Evolutionary conservation across 2,329 filamentous ascomycete species (phyloP).

Genomic region (Ilyonectria mors-panacis): DNA sequence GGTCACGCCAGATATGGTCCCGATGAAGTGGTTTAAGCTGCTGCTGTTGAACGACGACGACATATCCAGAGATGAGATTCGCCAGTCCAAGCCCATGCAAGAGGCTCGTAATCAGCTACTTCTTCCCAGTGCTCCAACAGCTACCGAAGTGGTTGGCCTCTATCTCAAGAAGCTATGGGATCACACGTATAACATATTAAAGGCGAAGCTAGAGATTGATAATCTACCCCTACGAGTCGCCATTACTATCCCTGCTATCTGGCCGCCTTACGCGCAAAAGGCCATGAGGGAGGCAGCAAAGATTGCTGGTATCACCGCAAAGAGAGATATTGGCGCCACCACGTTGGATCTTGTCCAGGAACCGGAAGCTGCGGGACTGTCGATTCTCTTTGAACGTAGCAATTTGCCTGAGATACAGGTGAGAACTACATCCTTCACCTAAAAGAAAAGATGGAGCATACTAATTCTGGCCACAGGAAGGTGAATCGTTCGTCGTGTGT

Average conservation of each 20-base stretch:
- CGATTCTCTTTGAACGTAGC: conserved; percentile 10
- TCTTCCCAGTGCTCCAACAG: not conserved
- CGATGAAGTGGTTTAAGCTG: conserved; percentile 35
- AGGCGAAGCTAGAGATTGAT: conserved; percentile 14
- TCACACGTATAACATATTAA: conserved; percentile 16
- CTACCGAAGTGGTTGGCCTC: not conserved
- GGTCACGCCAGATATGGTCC: conserved; percentile 24
- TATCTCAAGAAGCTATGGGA: conserved; percentile 28
- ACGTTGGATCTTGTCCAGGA: conserved; percentile 23
- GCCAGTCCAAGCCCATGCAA: conserved; percentile 2
- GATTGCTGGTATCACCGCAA: conserved; percentile 14
- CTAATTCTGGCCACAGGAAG: not conserved
- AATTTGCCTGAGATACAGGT: conserved; percentile 23
- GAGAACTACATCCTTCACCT: too few species aligned
- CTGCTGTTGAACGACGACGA: conserved; percentile 20
- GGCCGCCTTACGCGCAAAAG: conserved; percentile 17
- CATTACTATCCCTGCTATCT: conserved; percentile 26
- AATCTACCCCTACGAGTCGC: conserved; percentile 22
- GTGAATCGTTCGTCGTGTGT: conserved; percentile 27
- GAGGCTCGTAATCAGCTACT: conserved; percentile 5
- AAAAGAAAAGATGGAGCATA: not conserved
- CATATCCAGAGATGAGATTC: conserved; percentile 17
- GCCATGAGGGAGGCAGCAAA: conserved; percentile 25
- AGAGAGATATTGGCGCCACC: conserved; percentile 15
- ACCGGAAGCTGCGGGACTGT: conserved; percentile 23